Conservation (phyloP, 2,329 filamentous ascomycete genomes). For the Colletotrichum kahawae region DNA sequence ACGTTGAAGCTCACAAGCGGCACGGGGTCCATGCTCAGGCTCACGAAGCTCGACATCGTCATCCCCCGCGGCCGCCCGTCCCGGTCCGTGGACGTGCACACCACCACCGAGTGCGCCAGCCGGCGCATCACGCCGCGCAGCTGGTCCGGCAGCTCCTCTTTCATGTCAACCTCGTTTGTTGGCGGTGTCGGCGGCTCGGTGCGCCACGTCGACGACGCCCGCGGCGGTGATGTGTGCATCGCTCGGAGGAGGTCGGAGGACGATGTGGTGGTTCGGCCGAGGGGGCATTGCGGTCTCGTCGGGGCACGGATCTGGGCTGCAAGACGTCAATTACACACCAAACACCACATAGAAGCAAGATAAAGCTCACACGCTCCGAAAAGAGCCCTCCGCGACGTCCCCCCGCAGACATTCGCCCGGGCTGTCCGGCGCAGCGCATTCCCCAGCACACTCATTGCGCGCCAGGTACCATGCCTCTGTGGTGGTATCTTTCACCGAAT, state of each 20-base stretch:
- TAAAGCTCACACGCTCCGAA: background rate
- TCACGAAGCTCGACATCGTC: slow-evolving; percentile 66
- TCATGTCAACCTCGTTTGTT: slow-evolving; percentile 36
- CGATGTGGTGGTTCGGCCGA: background rate
- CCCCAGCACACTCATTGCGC: slow-evolving; percentile 34
- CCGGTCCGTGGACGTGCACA: slow-evolving; percentile 54
- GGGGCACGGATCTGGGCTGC: background rate
- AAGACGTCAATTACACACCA: background rate
- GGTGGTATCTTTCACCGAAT: background rate
- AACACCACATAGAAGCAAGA: background rate
- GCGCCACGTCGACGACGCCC: slow-evolving; percentile 29
- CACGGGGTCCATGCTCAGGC: slow-evolving; percentile 54
- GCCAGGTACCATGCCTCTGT: background rate
- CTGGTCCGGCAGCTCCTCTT: slow-evolving; percentile 39
- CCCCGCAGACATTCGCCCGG: background rate
- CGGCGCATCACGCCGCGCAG: slow-evolving; percentile 59
- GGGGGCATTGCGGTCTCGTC: background rate
- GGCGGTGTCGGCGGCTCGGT: slow-evolving; percentile 34
- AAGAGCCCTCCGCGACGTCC: background rate
- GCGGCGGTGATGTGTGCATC: background rate
- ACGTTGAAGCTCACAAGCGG: slow-evolving; percentile 64
- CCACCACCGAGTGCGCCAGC: slow-evolving; percentile 59
- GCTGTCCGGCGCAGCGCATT: slow-evolving; percentile 4
- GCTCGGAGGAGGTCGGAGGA: background rate
- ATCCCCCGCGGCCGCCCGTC: slow-evolving; percentile 48